A percentile compares a stretch with the other conserved stretches of the same genome.
phyloP scores from a whole-genome alignment of 352 stramenopile species.

The Phytophthora aleatoria region DNA sequence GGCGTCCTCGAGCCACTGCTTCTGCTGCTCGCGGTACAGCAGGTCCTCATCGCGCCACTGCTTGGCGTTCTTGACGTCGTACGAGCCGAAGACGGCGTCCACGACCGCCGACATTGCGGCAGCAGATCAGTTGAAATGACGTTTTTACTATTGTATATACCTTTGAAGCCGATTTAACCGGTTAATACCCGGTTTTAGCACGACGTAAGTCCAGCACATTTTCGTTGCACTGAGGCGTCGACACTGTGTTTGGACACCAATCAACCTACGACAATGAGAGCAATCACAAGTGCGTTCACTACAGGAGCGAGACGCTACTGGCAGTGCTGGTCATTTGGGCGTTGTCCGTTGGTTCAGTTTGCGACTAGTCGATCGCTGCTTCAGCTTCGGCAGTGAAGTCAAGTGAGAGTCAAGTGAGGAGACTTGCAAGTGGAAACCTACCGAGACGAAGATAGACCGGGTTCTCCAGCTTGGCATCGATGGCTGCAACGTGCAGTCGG shows the following conservation, averaged over 20 bases:
- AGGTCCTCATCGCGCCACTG: constrained; percentile 83
- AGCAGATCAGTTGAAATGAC: too few relatives aligned
- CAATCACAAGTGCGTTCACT: background rate
- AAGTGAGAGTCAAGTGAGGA: background rate
- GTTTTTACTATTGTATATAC: too few relatives aligned
- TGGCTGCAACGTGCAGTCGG: constrained; percentile 12
- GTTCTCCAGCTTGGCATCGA: background rate
- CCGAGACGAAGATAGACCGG: background rate
- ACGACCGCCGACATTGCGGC: constrained; percentile 58
- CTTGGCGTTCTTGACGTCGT: constrained; percentile 85
- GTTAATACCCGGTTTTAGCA: background rate
- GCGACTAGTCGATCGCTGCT: constrained; percentile 1
- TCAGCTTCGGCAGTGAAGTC: background rate
- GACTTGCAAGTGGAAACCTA: too few relatives aligned
- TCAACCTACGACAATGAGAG: background rate
- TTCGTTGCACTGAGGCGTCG: too few relatives aligned
- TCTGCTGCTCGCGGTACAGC: constrained; percentile 71
- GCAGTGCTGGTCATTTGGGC: background rate
- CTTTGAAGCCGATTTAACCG: too few relatives aligned
- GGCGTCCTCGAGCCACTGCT: constrained; percentile 80
- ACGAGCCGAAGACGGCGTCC: constrained; percentile 79
- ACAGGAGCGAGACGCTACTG: background rate
- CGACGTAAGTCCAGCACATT: background rate
- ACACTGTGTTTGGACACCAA: background rate
- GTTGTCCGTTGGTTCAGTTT: constrained; percentile 1